A percentile compares a stretch with the other conserved stretches of the same genome.
Evolutionary conservation across 2,329 filamentous ascomycete species (phyloP).

Genomic region (Calonectria pauciramosa): DNA sequence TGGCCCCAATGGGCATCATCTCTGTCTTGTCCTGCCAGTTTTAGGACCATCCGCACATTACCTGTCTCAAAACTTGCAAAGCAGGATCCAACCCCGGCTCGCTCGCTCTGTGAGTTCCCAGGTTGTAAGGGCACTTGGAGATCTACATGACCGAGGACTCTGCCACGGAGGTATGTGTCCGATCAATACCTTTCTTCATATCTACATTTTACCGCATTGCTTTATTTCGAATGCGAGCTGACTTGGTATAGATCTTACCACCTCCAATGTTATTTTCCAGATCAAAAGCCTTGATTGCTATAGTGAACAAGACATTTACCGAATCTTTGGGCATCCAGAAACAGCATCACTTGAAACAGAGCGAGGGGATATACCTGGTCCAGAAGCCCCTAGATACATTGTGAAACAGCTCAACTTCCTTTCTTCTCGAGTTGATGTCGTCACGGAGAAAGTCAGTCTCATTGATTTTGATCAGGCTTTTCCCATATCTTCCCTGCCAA

Average conservation of each 20-base stretch:
- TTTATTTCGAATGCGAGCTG: no score
- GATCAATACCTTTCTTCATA: not conserved
- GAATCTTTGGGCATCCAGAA: not conserved
- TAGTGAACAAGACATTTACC: not conserved
- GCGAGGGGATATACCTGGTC: not conserved
- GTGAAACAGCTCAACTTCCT: not conserved
- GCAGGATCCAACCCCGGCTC: not conserved
- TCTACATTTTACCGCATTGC: not conserved
- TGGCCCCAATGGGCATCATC: not conserved
- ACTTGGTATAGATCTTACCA: not conserved
- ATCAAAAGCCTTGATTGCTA: not conserved
- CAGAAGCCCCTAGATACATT: not conserved
- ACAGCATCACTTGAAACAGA: not conserved
- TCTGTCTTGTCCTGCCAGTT: not conserved
- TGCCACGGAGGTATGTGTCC: not conserved
- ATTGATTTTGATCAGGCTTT: not conserved
- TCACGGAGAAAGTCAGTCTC: not conserved
- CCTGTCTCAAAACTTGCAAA: not conserved
- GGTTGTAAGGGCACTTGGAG: not conserved
- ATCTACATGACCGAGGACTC: not conserved
- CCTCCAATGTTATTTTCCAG: not conserved
- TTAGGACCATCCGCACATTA: not conserved
- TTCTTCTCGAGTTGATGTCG: not conserved
- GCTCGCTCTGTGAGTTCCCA: not conserved
- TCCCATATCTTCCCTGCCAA: not conserved